Evolutionary conservation across 2,329 filamentous ascomycete genomes (phyloP).

Genomic region (Aspergillus fijiensis): DNA sequence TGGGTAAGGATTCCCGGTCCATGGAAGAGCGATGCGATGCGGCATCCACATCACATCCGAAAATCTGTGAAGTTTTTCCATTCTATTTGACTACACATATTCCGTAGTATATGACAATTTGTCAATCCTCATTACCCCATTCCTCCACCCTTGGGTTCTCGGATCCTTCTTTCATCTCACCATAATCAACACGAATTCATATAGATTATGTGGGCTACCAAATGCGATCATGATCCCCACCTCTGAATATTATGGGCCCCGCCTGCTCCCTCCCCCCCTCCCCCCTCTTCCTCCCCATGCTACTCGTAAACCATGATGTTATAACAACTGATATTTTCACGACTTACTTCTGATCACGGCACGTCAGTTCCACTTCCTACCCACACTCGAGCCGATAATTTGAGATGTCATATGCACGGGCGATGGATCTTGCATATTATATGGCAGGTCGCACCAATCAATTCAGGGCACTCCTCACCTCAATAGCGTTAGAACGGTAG

Average conservation of each 20-base stretch:
- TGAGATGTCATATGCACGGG: conserved; percentile 38
- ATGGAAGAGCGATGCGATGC: neutral
- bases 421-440: conserved; percentile 23
- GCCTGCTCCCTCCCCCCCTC: too few relatives aligned
- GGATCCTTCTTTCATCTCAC: neutral
- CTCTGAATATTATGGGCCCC: neutral
- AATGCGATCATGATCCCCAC: neutral
- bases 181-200: neutral
- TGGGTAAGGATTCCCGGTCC: conserved; percentile 5
- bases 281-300: too few relatives aligned
- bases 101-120: neutral
- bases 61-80: neutral
- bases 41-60: neutral
- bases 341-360: conserved; percentile 8
- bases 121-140: neutral
- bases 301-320: neutral
- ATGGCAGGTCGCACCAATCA: conserved; percentile 19
- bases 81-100: neutral
- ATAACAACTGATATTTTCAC: neutral
- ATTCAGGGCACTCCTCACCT: conserved; percentile 10
- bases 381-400: conserved; percentile 17
- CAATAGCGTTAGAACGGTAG: conserved; percentile 8
- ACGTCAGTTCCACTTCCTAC: conserved; percentile 14
- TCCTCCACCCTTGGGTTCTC: neutral
- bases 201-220: neutral